These are phyloP conservation scores for Phyllosticta paracitricarpa DNA, from an alignment of 2,329 filamentous ascomycete species.

Conservation along the genomic window DNA sequence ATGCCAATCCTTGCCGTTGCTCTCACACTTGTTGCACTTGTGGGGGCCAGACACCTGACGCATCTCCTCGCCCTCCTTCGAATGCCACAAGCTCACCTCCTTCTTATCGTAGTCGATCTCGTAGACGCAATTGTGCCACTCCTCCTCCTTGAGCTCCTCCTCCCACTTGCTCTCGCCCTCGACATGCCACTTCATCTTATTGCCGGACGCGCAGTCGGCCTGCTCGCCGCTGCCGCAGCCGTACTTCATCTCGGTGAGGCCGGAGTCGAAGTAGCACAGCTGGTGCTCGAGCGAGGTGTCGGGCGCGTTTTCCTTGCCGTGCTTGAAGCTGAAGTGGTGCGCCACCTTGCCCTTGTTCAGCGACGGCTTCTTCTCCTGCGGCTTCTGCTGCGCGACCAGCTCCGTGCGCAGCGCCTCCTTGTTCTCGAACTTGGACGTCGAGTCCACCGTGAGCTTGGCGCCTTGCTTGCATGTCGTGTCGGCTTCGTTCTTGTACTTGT, in stretches of 20 bases:
- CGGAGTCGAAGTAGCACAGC: slow-evolving; percentile 53
- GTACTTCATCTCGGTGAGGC: slow-evolving; percentile 67
- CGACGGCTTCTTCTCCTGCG: slow-evolving; percentile 41
- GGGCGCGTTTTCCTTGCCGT: slow-evolving; percentile 49
- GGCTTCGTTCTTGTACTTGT: slow-evolving; percentile 54
- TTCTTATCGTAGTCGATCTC: slow-evolving; percentile 57
- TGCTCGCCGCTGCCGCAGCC: slow-evolving; percentile 47
- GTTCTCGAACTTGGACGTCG: slow-evolving; percentile 59
- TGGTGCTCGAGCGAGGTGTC: slow-evolving; percentile 57
- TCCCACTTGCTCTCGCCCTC: slow-evolving; percentile 53
- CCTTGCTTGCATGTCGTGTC: slow-evolving; percentile 54
- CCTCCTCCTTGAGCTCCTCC: slow-evolving; percentile 48
- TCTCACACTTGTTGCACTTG: slow-evolving; percentile 45
- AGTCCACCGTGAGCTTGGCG: slow-evolving; percentile 56
- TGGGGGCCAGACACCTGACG: slow-evolving; percentile 51
- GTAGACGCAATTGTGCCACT: slow-evolving; percentile 69
- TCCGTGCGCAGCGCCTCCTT: slow-evolving; percentile 65
- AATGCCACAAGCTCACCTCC: slow-evolving; percentile 61
- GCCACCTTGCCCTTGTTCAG: slow-evolving; percentile 58
- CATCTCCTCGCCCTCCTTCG: slow-evolving; percentile 49
- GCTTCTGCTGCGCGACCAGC: slow-evolving; percentile 51
- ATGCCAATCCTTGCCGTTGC: slow-evolving; percentile 64
- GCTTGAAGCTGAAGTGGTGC: slow-evolving; percentile 63
- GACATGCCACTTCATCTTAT: slow-evolving; percentile 55
- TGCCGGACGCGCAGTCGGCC: slow-evolving; percentile 35